A percentile compares a stretch with the other conserved stretches of the same genome.
These are phyloP conservation scores for Russula compacta DNA, from an alignment of 768 basidiomycete genomes.

Conservation along the genomic window DNA sequence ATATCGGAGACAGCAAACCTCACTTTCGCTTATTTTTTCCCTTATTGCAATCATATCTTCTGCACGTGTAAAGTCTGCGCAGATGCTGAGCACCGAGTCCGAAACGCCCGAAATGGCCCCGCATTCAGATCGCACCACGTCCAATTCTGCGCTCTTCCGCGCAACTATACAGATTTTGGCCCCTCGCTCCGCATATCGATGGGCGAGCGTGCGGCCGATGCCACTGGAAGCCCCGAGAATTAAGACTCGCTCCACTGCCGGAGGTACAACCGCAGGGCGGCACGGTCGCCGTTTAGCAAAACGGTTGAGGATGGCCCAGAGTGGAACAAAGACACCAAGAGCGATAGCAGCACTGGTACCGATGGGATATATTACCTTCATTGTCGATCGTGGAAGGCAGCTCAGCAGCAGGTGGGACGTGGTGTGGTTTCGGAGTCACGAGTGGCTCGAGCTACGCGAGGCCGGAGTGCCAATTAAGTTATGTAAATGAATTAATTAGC, in stretches of 20 bases:
- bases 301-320: neutral
- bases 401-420: neutral
- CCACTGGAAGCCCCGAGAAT: conserved; percentile 81
- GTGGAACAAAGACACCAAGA: neutral
- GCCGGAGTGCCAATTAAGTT: too few species aligned
- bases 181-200: conserved; percentile 63
- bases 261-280: conserved; percentile 33
- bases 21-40: conserved; percentile 45
- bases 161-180: conserved; percentile 70
- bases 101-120: conserved; percentile 7
- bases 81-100: conserved; percentile 37
- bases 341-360: conserved; percentile 1
- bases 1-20: conserved; percentile 20
- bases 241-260: conserved; percentile 58
- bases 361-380: neutral
- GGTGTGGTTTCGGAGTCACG: too few species aligned
- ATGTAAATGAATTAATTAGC: neutral
- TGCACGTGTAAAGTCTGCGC: conserved; percentile 55
- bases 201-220: conserved; percentile 64
- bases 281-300: conserved; percentile 9
- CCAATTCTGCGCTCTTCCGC: conserved; percentile 45
- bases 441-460: too few species aligned
- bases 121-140: conserved; percentile 57
- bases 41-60: conserved; percentile 61
- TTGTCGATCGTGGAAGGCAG: neutral